These are phyloP conservation scores for Thymus mandschuricus DNA, from an alignment of 257 asterid genomes.

Conservation along the genomic window DNA sequence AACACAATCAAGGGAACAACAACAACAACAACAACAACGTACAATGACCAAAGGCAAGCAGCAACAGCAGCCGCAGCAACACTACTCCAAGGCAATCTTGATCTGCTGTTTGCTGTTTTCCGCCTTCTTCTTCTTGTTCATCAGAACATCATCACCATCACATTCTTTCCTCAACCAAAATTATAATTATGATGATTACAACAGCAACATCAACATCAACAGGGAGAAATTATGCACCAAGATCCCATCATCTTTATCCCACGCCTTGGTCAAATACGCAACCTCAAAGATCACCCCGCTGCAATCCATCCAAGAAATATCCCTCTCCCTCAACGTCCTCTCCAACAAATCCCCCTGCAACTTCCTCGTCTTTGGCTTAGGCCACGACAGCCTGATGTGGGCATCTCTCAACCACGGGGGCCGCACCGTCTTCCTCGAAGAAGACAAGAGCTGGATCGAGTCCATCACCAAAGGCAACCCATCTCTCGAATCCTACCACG, in stretches of 20 bases:
- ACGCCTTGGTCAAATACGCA: slow-evolving; percentile 69
- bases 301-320: slow-evolving; percentile 70
- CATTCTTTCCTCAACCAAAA: too few relatives aligned
- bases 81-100: slow-evolving; percentile 40
- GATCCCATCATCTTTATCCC: slow-evolving; percentile 62
- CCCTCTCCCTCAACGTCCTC: slow-evolving; percentile 62
- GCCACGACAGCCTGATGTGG: slow-evolving; percentile 85
- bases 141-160: too few relatives aligned
- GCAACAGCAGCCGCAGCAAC: slow-evolving; percentile 20
- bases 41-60: slow-evolving; percentile 36
- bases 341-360: slow-evolving; percentile 73
- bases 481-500: slow-evolving; percentile 63
- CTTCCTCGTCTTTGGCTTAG: slow-evolving; percentile 75
- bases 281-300: slow-evolving; percentile 81
- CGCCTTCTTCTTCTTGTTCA: slow-evolving; percentile 42
- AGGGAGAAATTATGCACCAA: slow-evolving; percentile 42
- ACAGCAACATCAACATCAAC: too few relatives aligned
- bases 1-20: neutral
- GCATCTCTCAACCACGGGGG: slow-evolving; percentile 71
- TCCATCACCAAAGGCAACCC: slow-evolving; percentile 51
- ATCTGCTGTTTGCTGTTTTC: slow-evolving; percentile 36
- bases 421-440: slow-evolving; percentile 85
- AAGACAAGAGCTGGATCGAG: slow-evolving; percentile 71
- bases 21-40: slow-evolving; percentile 20
- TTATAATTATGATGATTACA: neutral